A percentile compares a stretch with the other conserved stretches of the same genome.
Evolutionary conservation across 208 protist species (phyloP).

Genomic region (Zelonia costaricensis): DNA sequence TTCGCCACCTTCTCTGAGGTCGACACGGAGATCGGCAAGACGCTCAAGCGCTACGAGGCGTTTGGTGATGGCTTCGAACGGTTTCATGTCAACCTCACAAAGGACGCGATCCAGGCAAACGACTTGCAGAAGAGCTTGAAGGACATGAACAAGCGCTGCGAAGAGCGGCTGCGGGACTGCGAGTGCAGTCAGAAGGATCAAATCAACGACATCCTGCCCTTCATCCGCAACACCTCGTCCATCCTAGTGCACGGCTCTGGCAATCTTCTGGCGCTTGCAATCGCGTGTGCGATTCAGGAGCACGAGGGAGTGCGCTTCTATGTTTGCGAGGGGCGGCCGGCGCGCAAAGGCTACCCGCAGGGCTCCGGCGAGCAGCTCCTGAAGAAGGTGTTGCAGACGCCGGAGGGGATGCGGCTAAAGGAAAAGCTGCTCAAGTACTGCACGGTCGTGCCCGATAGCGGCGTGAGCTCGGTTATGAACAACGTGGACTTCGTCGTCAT

Average conservation of each 20-base stretch:
- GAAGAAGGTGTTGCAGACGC: constrained; percentile 50
- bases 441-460: constrained; percentile 90
- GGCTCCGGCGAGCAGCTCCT: constrained; percentile 61
- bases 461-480: constrained; percentile 82
- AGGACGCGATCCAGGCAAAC: constrained; percentile 51
- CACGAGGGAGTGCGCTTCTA: constrained; percentile 86
- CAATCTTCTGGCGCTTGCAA: constrained; percentile 66
- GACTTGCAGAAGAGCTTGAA: constrained; percentile 54
- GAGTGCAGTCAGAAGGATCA: constrained; percentile 77
- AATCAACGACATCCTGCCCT: constrained; percentile 86
- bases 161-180: constrained; percentile 57
- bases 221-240: constrained; percentile 70
- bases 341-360: constrained; percentile 42
- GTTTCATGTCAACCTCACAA: constrained; percentile 64
- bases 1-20: constrained; percentile 84
- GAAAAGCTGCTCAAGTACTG: constrained; percentile 65
- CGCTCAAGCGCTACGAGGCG: constrained; percentile 62
- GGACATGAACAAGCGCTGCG: constrained; percentile 73
- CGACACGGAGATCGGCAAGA: constrained; percentile 73
- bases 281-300: constrained; percentile 81
- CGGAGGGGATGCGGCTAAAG: constrained; percentile 58
- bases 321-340: constrained; percentile 76
- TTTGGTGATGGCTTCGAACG: constrained; percentile 82
- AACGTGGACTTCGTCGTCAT: constrained; percentile 97
- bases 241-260: constrained; percentile 88